Evolutionary conservation across 495 filamentous ascomycete genomes (phyloP).

Genomic region (Cercophora samala): DNA sequence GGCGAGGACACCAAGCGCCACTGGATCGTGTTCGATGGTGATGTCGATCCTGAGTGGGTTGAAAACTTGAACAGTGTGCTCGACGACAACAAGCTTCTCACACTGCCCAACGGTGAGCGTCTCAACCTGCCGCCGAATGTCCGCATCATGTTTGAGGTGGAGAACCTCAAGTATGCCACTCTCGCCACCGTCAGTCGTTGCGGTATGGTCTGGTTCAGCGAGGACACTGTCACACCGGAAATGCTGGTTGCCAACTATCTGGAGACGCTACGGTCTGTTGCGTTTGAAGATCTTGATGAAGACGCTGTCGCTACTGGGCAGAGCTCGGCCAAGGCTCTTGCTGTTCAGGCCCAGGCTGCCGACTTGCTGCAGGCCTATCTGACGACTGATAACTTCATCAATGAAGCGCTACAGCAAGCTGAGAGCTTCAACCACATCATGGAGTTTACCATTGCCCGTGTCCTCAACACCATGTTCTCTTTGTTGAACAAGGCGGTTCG

Average conservation of each 20-base stretch:
- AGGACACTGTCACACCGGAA: conserved; percentile 84
- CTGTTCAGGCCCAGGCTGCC: conserved; percentile 71
- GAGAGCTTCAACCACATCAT: conserved; percentile 89
- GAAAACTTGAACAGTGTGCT: conserved; percentile 99
- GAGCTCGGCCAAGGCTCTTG: conserved; percentile 68
- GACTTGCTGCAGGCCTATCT: conserved; percentile 72
- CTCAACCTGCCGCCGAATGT: conserved; percentile 91
- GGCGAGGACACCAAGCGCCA: conserved; percentile 94
- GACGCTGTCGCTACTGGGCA: conserved; percentile 80
- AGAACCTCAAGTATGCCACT: conserved; percentile 96
- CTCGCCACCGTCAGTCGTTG: conserved; percentile 96
- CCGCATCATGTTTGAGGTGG: conserved; percentile 98
- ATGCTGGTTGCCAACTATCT: conserved; percentile 96
- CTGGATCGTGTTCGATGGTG: conserved; percentile 99
- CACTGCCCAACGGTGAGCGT: conserved; percentile 94
- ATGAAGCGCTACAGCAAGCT: conserved; percentile 70
- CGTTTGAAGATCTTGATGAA: conserved; percentile 93
- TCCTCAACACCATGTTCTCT: conserved; percentile 89
- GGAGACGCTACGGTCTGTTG: conserved; percentile 69
- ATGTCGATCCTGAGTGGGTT: conserved; percentile 99
- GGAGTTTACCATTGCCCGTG: conserved; percentile 89
- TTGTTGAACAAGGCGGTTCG: conserved; percentile 89
- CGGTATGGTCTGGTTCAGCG: conserved; percentile 99
- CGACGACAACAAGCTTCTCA: conserved; percentile 97
- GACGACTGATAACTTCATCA: conserved; percentile 71